phyloP scores from a whole-genome alignment of 2,329 filamentous ascomycete genomes.

The Colletotrichum karsti region DNA sequence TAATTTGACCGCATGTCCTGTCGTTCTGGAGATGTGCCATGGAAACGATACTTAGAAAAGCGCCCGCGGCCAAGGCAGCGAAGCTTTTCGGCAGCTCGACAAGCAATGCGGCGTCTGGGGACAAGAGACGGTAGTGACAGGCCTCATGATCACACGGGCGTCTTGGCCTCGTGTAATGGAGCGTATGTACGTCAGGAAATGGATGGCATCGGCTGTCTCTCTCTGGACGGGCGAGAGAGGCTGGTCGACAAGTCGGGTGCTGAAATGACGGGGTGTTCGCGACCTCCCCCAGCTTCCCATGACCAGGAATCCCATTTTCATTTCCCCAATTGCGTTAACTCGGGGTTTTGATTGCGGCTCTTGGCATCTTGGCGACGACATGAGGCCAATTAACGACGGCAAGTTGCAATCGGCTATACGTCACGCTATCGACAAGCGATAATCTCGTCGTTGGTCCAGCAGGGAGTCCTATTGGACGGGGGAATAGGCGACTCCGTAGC shows the following conservation, averaged over 20 bases:
- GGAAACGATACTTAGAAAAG: neutral
- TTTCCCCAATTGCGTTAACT: slow-evolving; percentile 25
- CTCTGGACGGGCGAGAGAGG: neutral
- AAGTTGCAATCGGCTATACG: neutral
- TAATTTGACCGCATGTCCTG: slow-evolving; percentile 9
- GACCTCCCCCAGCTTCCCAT: neutral
- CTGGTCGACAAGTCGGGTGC: neutral
- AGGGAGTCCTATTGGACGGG: slow-evolving; percentile 2
- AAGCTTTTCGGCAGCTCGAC: slow-evolving; percentile 13
- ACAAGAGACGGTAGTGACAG: neutral
- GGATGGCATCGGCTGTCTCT: neutral
- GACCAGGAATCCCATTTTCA: neutral
- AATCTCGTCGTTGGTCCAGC: neutral
- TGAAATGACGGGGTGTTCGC: neutral
- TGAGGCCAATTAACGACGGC: slow-evolving; percentile 8
- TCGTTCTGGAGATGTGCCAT: neutral
- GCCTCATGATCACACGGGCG: neutral
- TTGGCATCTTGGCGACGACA: slow-evolving; percentile 21
- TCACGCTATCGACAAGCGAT: slow-evolving; percentile 13
- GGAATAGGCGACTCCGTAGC: neutral
- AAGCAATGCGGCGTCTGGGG: slow-evolving; percentile 17
- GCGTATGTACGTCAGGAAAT: neutral
- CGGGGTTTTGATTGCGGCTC: neutral
- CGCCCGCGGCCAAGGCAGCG: slow-evolving; percentile 11
- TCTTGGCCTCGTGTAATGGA: neutral